A percentile compares a stretch with the other conserved stretches of the same genome.
phyloP scores from a whole-genome alignment of 2,329 filamentous ascomycete species.

The Phialophora macrospora region DNA sequence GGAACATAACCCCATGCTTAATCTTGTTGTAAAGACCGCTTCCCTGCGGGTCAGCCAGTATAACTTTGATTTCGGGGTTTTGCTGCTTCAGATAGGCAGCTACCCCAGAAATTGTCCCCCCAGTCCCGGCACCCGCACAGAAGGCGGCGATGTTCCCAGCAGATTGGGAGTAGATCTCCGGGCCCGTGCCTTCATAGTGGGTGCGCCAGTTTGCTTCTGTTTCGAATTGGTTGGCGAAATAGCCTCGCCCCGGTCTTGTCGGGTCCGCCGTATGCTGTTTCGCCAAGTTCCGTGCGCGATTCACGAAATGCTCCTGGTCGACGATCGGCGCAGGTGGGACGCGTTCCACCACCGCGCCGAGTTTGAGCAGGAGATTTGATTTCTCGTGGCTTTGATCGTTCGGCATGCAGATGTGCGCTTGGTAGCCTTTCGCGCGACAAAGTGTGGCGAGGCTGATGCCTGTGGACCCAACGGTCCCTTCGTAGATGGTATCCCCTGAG shows the following conservation, averaged over 20 bases:
- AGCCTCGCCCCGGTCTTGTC: slow-evolving; percentile 71
- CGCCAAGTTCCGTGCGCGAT: slow-evolving; percentile 79
- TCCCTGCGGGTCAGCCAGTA: slow-evolving; percentile 92
- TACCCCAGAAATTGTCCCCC: slow-evolving; percentile 89
- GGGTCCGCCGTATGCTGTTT: slow-evolving; percentile 68
- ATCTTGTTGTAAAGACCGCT: slow-evolving; percentile 92
- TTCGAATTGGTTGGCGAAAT: slow-evolving; percentile 98
- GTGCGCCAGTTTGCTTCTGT: slow-evolving; percentile 85
- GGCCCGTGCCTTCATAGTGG: slow-evolving; percentile 81
- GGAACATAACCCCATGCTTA: slow-evolving; percentile 95
- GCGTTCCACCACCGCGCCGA: slow-evolving; percentile 90
- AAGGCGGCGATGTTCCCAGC: slow-evolving; percentile 79
- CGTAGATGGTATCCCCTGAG: slow-evolving; percentile 92
- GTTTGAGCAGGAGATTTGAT: slow-evolving; percentile 81
- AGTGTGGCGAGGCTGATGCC: slow-evolving; percentile 93
- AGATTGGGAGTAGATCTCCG: slow-evolving; percentile 84
- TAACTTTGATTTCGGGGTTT: slow-evolving; percentile 67
- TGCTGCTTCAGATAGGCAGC: slow-evolving; percentile 79
- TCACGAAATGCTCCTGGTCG: slow-evolving; percentile 92
- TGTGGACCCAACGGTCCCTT: slow-evolving; percentile 94
- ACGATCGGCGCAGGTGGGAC: slow-evolving; percentile 91
- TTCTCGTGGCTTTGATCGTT: slow-evolving; percentile 89
- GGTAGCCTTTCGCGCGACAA: slow-evolving; percentile 84
- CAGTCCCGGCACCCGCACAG: slow-evolving; percentile 83
- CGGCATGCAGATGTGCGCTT: slow-evolving; percentile 96